Conservation (phyloP, 495 filamentous ascomycete species). For the Podospora australis region DNA sequence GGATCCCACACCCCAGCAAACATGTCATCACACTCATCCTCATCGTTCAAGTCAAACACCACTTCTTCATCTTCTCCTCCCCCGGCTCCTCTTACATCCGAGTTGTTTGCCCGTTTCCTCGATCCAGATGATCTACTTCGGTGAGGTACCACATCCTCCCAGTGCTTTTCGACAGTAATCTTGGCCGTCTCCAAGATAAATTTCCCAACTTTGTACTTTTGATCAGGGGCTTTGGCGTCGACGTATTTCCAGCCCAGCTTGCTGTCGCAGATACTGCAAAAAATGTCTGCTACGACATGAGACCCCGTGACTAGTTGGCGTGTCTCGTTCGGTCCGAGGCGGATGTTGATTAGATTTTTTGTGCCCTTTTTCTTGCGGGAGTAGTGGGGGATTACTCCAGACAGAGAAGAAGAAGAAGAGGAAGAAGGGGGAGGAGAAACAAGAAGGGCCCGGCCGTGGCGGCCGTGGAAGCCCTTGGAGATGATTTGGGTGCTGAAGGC, state of each 20-base stretch:
- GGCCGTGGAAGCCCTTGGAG: slow-evolving; percentile 86
- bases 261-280: slow-evolving; percentile 48
- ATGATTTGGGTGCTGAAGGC: slow-evolving; percentile 74
- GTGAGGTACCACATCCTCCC: slow-evolving; percentile 63
- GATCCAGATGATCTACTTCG: not conserved
- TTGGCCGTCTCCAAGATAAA: slow-evolving; percentile 88
- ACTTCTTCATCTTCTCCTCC: slow-evolving; percentile 31
- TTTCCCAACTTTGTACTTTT: slow-evolving; percentile 91
- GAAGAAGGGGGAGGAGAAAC: slow-evolving; percentile 52
- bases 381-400: slow-evolving; percentile 14
- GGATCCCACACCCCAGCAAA: slow-evolving; percentile 84
- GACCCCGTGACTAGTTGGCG: slow-evolving; percentile 73
- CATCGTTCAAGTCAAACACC: slow-evolving; percentile 85
- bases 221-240: slow-evolving; percentile 68
- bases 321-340: slow-evolving; percentile 48
- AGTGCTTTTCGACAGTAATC: slow-evolving; percentile 57
- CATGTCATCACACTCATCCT: slow-evolving; percentile 91
- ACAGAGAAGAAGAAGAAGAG: slow-evolving; percentile 8
- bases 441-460: slow-evolving; percentile 89
- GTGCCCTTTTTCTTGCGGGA: slow-evolving; percentile 19
- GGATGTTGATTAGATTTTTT: slow-evolving; percentile 42
- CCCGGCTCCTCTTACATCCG: slow-evolving; percentile 6
- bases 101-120: not conserved
- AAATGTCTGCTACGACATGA: slow-evolving; percentile 58
- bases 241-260: slow-evolving; percentile 94